Conservation (phyloP, 495 filamentous ascomycete species). For the Penicillium malachiteum region DNA sequence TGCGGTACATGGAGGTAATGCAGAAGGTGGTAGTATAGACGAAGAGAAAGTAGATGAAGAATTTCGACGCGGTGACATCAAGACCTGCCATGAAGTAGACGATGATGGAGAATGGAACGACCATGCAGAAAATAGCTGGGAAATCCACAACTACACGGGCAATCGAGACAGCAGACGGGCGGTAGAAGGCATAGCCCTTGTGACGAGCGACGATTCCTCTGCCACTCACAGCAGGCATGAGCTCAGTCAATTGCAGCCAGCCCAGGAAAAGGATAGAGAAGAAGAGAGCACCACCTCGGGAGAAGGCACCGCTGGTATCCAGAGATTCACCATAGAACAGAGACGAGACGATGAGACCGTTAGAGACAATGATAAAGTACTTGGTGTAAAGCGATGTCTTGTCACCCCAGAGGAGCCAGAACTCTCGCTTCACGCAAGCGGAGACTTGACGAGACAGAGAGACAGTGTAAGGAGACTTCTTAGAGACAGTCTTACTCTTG, state of each 20-base stretch:
- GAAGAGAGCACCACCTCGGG: slow-evolving; percentile 66
- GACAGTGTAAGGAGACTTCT: slow-evolving; percentile 70
- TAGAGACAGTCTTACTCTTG: slow-evolving; percentile 64
- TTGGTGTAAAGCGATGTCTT: slow-evolving; percentile 72
- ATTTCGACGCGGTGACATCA: slow-evolving; percentile 64
- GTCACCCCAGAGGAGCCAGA: slow-evolving; percentile 75
- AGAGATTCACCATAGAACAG: slow-evolving; percentile 67
- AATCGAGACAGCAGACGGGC: slow-evolving; percentile 68
- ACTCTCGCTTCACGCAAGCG: slow-evolving; percentile 70
- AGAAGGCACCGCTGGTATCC: slow-evolving; percentile 66
- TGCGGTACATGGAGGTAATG: slow-evolving; percentile 69
- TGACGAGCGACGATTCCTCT: slow-evolving; percentile 63
- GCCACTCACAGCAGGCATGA: slow-evolving; percentile 66
- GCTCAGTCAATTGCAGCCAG: slow-evolving; percentile 70
- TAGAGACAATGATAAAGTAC: slow-evolving; percentile 72
- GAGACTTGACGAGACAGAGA: slow-evolving; percentile 65
- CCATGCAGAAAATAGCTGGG: slow-evolving; percentile 62
- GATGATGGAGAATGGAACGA: slow-evolving; percentile 61
- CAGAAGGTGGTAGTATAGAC: slow-evolving; percentile 67
- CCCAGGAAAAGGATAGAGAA: slow-evolving; percentile 75
- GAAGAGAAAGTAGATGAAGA: slow-evolving; percentile 72
- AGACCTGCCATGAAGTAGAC: slow-evolving; percentile 70
- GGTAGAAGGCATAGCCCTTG: slow-evolving; percentile 75
- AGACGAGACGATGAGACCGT: slow-evolving; percentile 72
- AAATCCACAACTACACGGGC: slow-evolving; percentile 69